Base-by-base conservation (phyloP, 2,329 filamentous ascomycete genomes). In the Akanthomyces muscarius region DNA sequence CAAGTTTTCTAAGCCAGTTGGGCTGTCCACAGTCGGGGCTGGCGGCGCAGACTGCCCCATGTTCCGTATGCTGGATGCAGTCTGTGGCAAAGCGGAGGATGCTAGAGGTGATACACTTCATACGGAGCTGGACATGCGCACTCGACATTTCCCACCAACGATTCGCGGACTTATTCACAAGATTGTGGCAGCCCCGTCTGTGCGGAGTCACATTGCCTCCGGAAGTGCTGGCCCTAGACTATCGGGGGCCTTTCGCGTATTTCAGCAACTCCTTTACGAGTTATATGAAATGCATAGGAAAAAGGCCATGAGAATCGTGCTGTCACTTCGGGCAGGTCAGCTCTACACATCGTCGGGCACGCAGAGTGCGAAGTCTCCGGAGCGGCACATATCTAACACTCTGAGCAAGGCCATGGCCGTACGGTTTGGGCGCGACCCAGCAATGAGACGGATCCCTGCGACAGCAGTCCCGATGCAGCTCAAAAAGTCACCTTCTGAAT, bases 21-120 rank as follows among this genome's bases (percentile, higher is more conserved):
- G 54, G 13, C 28, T 21, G 18, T 47, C 25, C 1, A 57, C 54
- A 21, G 47, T 57, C 5, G 54, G 54, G 16, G 54, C 54, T 11
- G 54, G 54, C 30, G 54, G 54, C 54, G 54, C 54, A n/a, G 54
- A 57, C 54, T 57, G 54, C 16, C 54, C 54, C 54, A 47, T 57
- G 54, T 57, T 57, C 28, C 54, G 41, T 14, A 57, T 57, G 42
- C 13, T 57, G 21, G 54, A 57, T n/a, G 54, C 54, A 13, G 42
- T 57, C 42, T 57, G 54, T 42, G 54, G 54, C 54, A 57, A 57
- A 41, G 54, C 41, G 8, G 42, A n/a, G 23, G 53, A 56, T 21
- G 23, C 41, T 3, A 30, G 3, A 11, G 53, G 53, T 5, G 53
- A 56, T 21, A 11, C 21, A 11, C 41, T 56, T 16, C 16, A 44